Conservation (phyloP, 345 rosid genomes). For the Corymbia maculata region DNA sequence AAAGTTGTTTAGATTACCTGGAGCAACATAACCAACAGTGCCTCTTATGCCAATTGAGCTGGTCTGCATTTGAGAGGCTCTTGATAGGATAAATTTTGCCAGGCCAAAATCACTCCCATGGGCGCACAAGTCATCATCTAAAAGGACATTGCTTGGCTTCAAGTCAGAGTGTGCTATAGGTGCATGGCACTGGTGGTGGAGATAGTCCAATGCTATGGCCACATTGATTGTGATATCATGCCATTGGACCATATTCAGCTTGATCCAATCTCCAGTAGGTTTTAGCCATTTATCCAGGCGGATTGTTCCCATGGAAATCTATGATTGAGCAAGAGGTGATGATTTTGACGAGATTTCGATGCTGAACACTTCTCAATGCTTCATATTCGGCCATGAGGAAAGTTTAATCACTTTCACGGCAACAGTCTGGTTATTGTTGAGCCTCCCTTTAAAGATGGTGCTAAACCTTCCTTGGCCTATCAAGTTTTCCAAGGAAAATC, state of each 20-base stretch:
- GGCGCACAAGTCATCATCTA: constrained; percentile 1
- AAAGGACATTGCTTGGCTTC: constrained; percentile 14
- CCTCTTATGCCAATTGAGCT: constrained; percentile 1
- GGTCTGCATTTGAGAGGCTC: background rate
- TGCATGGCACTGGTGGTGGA: background rate
- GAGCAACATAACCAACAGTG: constrained; percentile 11
- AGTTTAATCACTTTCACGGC: constrained; percentile 13
- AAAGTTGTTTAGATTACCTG: background rate
- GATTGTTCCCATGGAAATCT: constrained; percentile 3
- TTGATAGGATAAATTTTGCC: background rate
- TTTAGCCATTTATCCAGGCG: constrained; percentile 10
- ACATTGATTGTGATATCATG: constrained; percentile 2
- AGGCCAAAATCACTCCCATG: constrained; percentile 12
- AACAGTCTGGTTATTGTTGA: background rate
- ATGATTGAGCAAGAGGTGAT: constrained; percentile 5
- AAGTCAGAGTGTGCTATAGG: constrained; percentile 10
- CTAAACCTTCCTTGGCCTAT: constrained; percentile 11
- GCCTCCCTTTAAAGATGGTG: constrained; percentile 3
- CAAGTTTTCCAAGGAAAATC: constrained; percentile 4
- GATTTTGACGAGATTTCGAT: constrained; percentile 7
- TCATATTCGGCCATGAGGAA: constrained; percentile 5
- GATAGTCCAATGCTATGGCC: constrained; percentile 7
- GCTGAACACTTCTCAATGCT: constrained; percentile 3
- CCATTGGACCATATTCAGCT: background rate
- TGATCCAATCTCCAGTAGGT: background rate